phyloP scores from a whole-genome alignment of 495 filamentous ascomycete species.

The Talaromyces trachyspermus region DNA sequence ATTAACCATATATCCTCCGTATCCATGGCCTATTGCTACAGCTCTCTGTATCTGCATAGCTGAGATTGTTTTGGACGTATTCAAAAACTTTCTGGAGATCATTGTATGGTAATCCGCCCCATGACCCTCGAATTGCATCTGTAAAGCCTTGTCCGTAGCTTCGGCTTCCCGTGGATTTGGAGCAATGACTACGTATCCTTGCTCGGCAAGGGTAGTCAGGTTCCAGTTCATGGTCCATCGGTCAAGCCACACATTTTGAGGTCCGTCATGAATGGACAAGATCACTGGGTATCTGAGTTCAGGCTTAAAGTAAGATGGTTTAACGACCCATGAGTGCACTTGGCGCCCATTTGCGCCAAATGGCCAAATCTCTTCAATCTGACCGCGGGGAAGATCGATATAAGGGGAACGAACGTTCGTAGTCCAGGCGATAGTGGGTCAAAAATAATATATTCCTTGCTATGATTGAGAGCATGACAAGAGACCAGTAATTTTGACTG shows the following conservation, averaged over 20 bases:
- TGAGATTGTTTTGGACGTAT: slow-evolving; percentile 39
- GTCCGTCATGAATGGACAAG: slow-evolving; percentile 47
- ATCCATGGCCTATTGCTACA: slow-evolving; percentile 44
- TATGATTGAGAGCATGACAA: slow-evolving; percentile 59
- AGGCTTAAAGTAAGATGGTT: slow-evolving; percentile 37
- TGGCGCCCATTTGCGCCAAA: slow-evolving; percentile 24
- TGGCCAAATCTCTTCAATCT: background rate
- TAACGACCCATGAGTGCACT: slow-evolving; percentile 45
- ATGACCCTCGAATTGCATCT: slow-evolving; percentile 40
- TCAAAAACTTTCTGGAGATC: slow-evolving; percentile 46
- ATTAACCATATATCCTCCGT: slow-evolving; percentile 50
- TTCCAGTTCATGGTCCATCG: slow-evolving; percentile 47
- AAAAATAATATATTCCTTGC: slow-evolving; percentile 56
- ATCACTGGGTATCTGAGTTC: slow-evolving; percentile 44
- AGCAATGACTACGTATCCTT: slow-evolving; percentile 49
- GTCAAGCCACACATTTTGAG: slow-evolving; percentile 42
- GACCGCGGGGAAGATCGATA: slow-evolving; percentile 12
- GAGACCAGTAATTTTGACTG: slow-evolving; percentile 50
- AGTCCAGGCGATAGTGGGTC: slow-evolving; percentile 38
- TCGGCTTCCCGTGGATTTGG: slow-evolving; percentile 46
- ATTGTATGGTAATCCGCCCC: slow-evolving; percentile 49
- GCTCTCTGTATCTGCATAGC: slow-evolving; percentile 42
- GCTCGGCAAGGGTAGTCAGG: slow-evolving; percentile 45
- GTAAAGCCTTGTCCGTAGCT: slow-evolving; percentile 43
- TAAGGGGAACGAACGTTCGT: slow-evolving; percentile 52